phyloP scores from a whole-genome alignment of 495 filamentous ascomycete species.

The Pseudoneurospora amorphoporcata region DNA sequence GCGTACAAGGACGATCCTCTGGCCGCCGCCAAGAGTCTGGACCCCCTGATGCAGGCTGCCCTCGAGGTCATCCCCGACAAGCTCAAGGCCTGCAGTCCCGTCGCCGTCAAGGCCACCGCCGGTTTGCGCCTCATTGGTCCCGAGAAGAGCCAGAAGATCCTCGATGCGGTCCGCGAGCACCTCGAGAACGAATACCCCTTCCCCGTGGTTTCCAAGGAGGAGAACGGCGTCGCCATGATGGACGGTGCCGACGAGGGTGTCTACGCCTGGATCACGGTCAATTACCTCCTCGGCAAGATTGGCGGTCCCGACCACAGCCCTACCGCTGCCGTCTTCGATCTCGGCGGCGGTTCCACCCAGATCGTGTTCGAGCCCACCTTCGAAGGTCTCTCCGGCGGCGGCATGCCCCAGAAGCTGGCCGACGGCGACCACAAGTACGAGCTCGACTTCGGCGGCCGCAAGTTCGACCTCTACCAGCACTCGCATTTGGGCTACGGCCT shows the following conservation, averaged over 20 bases:
- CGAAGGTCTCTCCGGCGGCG: slow-evolving; percentile 53
- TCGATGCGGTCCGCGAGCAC: slow-evolving; percentile 72
- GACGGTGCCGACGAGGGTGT: slow-evolving; percentile 91
- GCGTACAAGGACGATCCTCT: slow-evolving; percentile 76
- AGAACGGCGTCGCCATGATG: slow-evolving; percentile 89
- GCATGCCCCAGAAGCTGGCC: slow-evolving; percentile 78
- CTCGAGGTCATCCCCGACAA: slow-evolving; percentile 74
- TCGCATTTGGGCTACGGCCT: slow-evolving; percentile 96
- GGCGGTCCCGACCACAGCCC: slow-evolving; percentile 80
- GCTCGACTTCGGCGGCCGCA: slow-evolving; percentile 77
- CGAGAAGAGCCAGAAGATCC: slow-evolving; percentile 73
- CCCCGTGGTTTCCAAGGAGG: slow-evolving; percentile 74
- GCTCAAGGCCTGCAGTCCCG: slow-evolving; percentile 75
- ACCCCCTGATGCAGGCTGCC: slow-evolving; percentile 76
- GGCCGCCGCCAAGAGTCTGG: slow-evolving; percentile 80
- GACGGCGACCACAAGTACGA: slow-evolving; percentile 96
- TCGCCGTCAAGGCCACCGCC: slow-evolving; percentile 95
- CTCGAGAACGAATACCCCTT: slow-evolving; percentile 90
- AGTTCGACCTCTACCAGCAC: slow-evolving; percentile 95
- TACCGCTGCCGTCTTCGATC: slow-evolving; percentile 90
- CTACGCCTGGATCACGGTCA: slow-evolving; percentile 98
- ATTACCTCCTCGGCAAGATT: slow-evolving; percentile 96
- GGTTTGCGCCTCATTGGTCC: slow-evolving; percentile 74
- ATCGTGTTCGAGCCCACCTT: slow-evolving; percentile 98
- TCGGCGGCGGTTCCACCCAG: slow-evolving; percentile 93